phyloP scores from a whole-genome alignment of 306 rosid genomes.

The Dalbergia oliveri region DNA sequence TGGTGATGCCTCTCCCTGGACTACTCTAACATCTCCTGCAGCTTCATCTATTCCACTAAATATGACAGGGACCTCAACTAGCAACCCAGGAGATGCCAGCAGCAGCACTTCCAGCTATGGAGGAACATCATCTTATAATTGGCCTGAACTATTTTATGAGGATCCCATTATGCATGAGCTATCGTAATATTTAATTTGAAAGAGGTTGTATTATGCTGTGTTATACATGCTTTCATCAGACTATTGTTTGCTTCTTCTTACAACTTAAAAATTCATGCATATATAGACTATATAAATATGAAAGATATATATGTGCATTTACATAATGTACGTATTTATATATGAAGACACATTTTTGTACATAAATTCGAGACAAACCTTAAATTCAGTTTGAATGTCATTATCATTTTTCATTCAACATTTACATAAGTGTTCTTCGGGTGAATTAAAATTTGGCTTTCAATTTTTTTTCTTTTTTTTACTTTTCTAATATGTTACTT shows the following conservation, averaged over 20 bases:
- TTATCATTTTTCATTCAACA: conserved; percentile 4
- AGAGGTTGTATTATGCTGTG: background rate
- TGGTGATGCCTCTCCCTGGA: conserved; percentile 53
- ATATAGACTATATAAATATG: conserved; percentile 19
- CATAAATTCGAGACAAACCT: conserved; percentile 26
- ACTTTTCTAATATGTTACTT: background rate
- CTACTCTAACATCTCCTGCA: background rate
- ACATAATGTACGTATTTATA: background rate
- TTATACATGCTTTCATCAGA: conserved; percentile 34
- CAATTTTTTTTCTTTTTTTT: background rate
- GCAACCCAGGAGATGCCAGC: conserved; percentile 62
- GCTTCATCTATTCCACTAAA: conserved; percentile 35
- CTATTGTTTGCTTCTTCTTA: conserved; percentile 38
- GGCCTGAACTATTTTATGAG: conserved; percentile 66
- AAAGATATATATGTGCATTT: background rate
- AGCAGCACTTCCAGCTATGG: conserved; percentile 68
- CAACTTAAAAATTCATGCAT: conserved; percentile 27
- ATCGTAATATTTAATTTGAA: conserved; percentile 49
- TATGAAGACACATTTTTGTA: conserved; percentile 49
- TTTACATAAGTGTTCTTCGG: conserved; percentile 8
- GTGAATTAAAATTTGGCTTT: conserved; percentile 28
- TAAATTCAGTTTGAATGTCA: background rate
- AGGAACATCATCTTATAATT: conserved; percentile 59
- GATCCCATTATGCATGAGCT: conserved; percentile 57
- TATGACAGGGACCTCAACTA: conserved; percentile 31